Evolutionary conservation across 495 filamentous ascomycete species (phyloP).

Genomic region (Tuber melanosporum): DNA sequence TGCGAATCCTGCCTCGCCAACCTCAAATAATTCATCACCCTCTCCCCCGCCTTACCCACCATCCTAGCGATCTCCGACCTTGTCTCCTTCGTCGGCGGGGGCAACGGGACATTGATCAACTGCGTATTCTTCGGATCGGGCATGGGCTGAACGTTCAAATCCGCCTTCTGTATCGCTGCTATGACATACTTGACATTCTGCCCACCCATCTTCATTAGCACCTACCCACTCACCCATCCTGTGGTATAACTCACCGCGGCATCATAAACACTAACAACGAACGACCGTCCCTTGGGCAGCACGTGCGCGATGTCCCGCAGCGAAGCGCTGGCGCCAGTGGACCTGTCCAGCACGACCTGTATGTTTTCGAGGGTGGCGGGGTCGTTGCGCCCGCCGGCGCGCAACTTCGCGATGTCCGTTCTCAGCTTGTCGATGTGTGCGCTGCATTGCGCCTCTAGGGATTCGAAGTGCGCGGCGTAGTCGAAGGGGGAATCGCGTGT

Average conservation of each 20-base stretch:
- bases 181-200: conserved; percentile 38
- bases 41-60: conserved; percentile 28
- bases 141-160: conserved; percentile 36
- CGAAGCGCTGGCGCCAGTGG: neutral
- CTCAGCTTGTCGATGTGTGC: conserved; percentile 27
- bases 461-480: conserved; percentile 26
- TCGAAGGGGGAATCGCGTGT: conserved; percentile 24
- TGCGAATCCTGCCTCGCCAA: conserved; percentile 32
- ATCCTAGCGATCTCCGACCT: conserved; percentile 20
- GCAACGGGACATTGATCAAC: conserved; percentile 32
- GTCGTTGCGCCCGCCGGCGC: conserved; percentile 14
- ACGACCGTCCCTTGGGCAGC: conserved; percentile 29
- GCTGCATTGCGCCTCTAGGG: conserved; percentile 22
- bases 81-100: conserved; percentile 38
- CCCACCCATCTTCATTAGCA: conserved; percentile 1
- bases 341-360: conserved; percentile 27
- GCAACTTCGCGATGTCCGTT: conserved; percentile 36
- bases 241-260: conserved; percentile 14
- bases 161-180: conserved; percentile 31
- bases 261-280: conserved; percentile 37
- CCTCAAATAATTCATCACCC: conserved; percentile 35
- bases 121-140: conserved; percentile 33
- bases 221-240: neutral
- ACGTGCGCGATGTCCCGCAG: conserved; percentile 38
- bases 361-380: conserved; percentile 24